phyloP scores from a whole-genome alignment of 2,329 filamentous ascomycete genomes.

The Macrophomina pseudophaseolina region DNA sequence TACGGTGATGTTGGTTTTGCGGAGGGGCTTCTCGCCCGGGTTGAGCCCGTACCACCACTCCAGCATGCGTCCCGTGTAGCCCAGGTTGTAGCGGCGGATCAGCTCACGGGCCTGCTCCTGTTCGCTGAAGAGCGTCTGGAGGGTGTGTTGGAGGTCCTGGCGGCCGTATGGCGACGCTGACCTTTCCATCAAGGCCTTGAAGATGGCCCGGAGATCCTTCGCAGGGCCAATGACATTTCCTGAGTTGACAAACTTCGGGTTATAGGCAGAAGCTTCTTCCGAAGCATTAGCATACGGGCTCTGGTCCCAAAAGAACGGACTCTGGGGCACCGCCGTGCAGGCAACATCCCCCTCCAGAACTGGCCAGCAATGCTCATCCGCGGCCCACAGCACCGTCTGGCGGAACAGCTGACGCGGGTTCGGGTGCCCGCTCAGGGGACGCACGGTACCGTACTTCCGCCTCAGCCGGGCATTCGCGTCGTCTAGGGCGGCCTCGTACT shows the following conservation, averaged over 20 bases:
- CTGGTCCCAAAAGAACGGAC: conserved; percentile 53
- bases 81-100: conserved; percentile 29
- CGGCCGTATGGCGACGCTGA: conserved; percentile 43
- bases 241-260: conserved; percentile 55
- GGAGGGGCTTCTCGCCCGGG: conserved; percentile 1
- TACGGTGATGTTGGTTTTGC: conserved; percentile 31
- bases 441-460: conserved; percentile 52
- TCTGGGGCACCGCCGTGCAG: conserved; percentile 60
- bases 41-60: conserved; percentile 32
- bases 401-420: conserved; percentile 42
- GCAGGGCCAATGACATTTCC: conserved; percentile 58
- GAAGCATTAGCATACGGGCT: conserved; percentile 2
- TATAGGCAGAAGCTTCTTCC: conserved; percentile 3
- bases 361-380: conserved; percentile 59
- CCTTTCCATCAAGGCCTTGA: conserved; percentile 45
- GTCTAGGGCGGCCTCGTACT: conserved; percentile 63
- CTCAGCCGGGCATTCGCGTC: conserved; percentile 59
- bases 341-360: conserved; percentile 50
- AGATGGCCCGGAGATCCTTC: conserved; percentile 54
- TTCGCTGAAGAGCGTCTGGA: conserved; percentile 59
- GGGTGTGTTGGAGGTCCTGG: conserved; percentile 38
- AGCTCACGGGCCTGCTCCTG: conserved; percentile 58
- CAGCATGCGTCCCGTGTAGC: conserved; percentile 37
- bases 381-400: conserved; percentile 62
- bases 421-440: conserved; percentile 27